These are phyloP conservation scores for Fusarium dimerum DNA, from an alignment of 2,329 filamentous ascomycete genomes.

Conservation along the genomic window DNA sequence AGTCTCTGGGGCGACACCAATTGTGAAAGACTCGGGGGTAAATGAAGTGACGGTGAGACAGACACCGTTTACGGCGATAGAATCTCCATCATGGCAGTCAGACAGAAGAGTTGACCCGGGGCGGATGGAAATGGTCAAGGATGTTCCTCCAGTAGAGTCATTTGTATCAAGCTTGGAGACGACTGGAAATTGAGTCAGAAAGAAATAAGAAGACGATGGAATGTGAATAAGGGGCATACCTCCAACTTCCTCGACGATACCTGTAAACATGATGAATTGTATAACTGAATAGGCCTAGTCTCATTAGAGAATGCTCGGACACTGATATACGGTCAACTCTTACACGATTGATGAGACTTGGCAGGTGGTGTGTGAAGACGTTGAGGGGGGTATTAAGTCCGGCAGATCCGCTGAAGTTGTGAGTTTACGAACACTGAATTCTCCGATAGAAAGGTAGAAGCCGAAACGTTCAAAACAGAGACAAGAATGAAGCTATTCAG, in stretches of 20 bases:
- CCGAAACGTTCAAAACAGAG: too few relatives aligned
- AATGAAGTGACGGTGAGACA: slow-evolving; percentile 83
- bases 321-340: too few relatives aligned
- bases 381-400: too few relatives aligned
- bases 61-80: slow-evolving; percentile 92
- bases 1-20: slow-evolving; percentile 93
- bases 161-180: slow-evolving; percentile 79
- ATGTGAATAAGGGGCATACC: slow-evolving; percentile 57
- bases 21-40: slow-evolving; percentile 67
- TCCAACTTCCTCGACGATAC: slow-evolving; percentile 89
- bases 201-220: slow-evolving; percentile 18
- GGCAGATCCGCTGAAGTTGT: too few relatives aligned
- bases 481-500: too few relatives aligned
- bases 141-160: slow-evolving; percentile 84
- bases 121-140: slow-evolving; percentile 77
- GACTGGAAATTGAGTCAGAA: slow-evolving; percentile 55
- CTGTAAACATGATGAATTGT: slow-evolving; percentile 77
- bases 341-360: too few relatives aligned
- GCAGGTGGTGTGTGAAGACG: too few relatives aligned
- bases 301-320: too few relatives aligned
- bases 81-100: slow-evolving; percentile 87
- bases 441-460: too few relatives aligned
- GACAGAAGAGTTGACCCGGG: slow-evolving; percentile 71
- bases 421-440: too few relatives aligned
- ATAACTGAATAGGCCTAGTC: neutral